phyloP scores from a whole-genome alignment of 768 basidiomycete species.

The Austroboletus festivus region DNA sequence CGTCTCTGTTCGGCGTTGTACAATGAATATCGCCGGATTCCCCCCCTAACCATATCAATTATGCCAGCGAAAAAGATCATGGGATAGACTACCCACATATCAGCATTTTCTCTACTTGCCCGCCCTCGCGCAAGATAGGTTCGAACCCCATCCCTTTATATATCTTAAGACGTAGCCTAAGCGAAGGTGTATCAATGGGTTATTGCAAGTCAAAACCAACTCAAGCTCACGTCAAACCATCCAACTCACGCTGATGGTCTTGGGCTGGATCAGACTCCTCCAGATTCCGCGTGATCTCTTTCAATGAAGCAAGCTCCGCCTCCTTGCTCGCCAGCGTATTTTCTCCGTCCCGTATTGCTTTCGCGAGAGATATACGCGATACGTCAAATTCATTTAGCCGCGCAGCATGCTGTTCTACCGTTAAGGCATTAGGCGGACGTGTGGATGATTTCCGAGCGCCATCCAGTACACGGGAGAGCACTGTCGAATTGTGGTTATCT shows the following conservation, averaged over 20 bases:
- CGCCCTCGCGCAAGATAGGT: conserved; percentile 54
- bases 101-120: conserved; percentile 56
- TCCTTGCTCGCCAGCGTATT: conserved; percentile 62
- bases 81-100: conserved; percentile 49
- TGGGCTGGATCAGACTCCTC: conserved; percentile 70
- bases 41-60: conserved; percentile 37
- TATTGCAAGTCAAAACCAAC: neutral
- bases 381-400: conserved; percentile 64
- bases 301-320: conserved; percentile 64
- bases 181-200: conserved; percentile 3
- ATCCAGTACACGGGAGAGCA: conserved; percentile 61
- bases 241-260: conserved; percentile 68
- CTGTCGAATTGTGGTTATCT: conserved; percentile 35
- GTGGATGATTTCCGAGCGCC: conserved; percentile 68
- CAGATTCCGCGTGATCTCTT: conserved; percentile 56
- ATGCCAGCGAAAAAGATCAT: neutral
- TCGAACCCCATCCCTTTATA: conserved; percentile 74
- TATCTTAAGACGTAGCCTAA: conserved; percentile 63
- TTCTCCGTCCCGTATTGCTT: conserved; percentile 74
- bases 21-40: conserved; percentile 42
- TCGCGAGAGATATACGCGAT: conserved; percentile 61
- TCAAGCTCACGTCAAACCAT: conserved; percentile 59
- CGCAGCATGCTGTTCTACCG: conserved; percentile 57
- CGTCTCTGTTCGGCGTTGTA: conserved; percentile 26
- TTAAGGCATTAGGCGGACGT: conserved; percentile 67